phyloP scores from a whole-genome alignment of 495 filamentous ascomycete genomes.

The Talaromyces thailandensis region DNA sequence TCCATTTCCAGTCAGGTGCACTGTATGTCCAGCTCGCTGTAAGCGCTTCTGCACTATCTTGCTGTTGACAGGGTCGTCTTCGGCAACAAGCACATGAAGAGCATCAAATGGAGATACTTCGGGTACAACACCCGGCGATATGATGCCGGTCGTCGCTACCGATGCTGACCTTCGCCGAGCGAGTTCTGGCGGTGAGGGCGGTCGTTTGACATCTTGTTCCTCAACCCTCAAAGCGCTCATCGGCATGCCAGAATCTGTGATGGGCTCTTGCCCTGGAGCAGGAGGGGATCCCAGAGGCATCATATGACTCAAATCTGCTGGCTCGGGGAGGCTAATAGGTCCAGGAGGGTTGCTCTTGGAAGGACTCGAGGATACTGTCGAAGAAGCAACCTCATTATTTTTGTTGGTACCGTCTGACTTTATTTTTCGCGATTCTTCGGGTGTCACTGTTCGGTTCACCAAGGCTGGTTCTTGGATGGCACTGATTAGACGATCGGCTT shows the following conservation, averaged over 20 bases:
- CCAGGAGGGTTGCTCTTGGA: slow-evolving; percentile 13
- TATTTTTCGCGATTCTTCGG: slow-evolving; percentile 9
- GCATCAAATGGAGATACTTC: background rate
- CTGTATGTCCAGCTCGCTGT: slow-evolving; percentile 67
- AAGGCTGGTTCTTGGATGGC: slow-evolving; percentile 58
- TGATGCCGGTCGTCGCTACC: background rate
- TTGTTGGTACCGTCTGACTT: background rate
- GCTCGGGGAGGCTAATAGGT: slow-evolving; percentile 11
- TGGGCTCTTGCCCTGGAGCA: slow-evolving; percentile 25
- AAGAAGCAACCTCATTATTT: background rate
- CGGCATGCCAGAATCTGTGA: slow-evolving; percentile 30
- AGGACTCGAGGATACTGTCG: slow-evolving; percentile 6
- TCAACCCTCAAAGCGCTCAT: slow-evolving; percentile 34
- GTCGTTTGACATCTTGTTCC: slow-evolving; percentile 17
- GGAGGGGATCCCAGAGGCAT: slow-evolving; percentile 13
- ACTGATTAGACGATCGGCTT: slow-evolving; percentile 67
- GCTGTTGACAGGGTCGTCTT: slow-evolving; percentile 90
- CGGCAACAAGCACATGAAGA: slow-evolving; percentile 69
- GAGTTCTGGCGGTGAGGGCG: background rate
- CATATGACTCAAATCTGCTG: slow-evolving; percentile 14
- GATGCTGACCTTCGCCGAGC: background rate
- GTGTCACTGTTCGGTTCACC: slow-evolving; percentile 26
- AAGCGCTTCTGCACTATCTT: slow-evolving; percentile 80
- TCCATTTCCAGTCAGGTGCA: slow-evolving; percentile 70
- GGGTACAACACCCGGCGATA: background rate